Evolutionary conservation across 208 protist genomes (phyloP).

Genomic region (Naegleria fowleri): DNA sequence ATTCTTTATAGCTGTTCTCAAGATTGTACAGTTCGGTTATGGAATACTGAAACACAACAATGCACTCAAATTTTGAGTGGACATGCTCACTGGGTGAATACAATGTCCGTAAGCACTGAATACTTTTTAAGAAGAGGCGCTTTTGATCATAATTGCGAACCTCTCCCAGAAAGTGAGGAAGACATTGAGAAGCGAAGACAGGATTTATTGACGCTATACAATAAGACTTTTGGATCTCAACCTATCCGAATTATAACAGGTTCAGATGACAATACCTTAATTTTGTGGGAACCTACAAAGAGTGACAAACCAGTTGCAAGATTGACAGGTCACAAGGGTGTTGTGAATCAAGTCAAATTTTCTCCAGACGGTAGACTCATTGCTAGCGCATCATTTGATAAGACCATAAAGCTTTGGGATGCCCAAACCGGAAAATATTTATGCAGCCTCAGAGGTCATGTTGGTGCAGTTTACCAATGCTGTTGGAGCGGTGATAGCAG

Average conservation of each 20-base stretch:
- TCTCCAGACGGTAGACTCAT: conserved; percentile 93
- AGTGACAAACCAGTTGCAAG: conserved; percentile 70
- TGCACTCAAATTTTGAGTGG: conserved; percentile 70
- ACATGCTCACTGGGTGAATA: conserved; percentile 99
- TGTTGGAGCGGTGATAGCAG: conserved; percentile 89
- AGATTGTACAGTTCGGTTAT: conserved; percentile 93
- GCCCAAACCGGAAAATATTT: conserved; percentile 78
- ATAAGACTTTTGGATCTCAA: conserved; percentile 58
- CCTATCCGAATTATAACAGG: conserved; percentile 72
- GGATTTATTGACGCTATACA: conserved; percentile 58
- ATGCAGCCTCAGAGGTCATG: conserved; percentile 86
- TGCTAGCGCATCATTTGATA: conserved; percentile 94
- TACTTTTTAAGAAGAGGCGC: conserved; percentile 86
- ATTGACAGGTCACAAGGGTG: conserved; percentile 83
- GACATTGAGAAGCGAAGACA: conserved; percentile 67
- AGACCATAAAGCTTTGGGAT: conserved; percentile 94
- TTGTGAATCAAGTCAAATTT: conserved; percentile 90
- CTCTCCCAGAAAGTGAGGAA: conserved; percentile 33
- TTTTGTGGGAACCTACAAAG: conserved; percentile 85
- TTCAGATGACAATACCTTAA: conserved; percentile 95
- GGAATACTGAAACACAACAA: conserved; percentile 68
- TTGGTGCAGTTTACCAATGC: conserved; percentile 93
- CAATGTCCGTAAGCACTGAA: conserved; percentile 92
- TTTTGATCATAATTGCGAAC: conserved; percentile 77
- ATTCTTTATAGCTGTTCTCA: conserved; percentile 90